Base-by-base conservation (phyloP, 768 basidiomycete species). In the Amanita molliuscula region DNA sequence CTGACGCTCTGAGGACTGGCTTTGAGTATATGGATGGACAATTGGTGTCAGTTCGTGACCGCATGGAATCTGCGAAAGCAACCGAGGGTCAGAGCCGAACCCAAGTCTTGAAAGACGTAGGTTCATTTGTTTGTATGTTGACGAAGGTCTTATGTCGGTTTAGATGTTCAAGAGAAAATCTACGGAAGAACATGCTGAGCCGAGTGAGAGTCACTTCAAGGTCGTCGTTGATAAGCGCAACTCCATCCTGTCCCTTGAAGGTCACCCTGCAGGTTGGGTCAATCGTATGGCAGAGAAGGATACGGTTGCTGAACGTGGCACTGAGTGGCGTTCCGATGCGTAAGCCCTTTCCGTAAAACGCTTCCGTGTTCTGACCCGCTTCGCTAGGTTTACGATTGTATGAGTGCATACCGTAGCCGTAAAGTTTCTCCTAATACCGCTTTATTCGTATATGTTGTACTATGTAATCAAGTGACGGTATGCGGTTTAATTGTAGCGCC, bases 21-120 rank as follows among this genome's bases (percentile, higher is more conserved):
- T 68, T 97, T 54, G 91, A 90, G 64, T 88, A 92, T 56, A 70
- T 92, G 36, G 92, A 97, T 58, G 86, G 84, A 13, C 90, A 94
- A 68, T 78, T 98, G 16, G 85, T 90, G 20, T 74, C 77, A n/a
- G 89, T 97, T 40, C 71, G 88, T n/a, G 83, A 89, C 53, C 71
- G 79, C 33, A 81, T 90, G 80, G 74, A 79, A 42, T 78, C 78
- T 56, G 88, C 69, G 18, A 69, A 67, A 59, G 58, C 29, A 13
- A 66, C 60, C 4, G 68, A 68, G 16, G 67, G 63, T 0, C 62
- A 65, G 29, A 66, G 60, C 21, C 54, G 66, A 44, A 57, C 57
- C 11, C 72, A 86, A 47, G 79, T 73, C 4, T 59, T 92, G 50
- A 79, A 79, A 60, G 74, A 81, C 48, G 79, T 83, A 41, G 29